A percentile compares a stretch with the other conserved stretches of the same genome.
Conservation (phyloP, 164 flowering plant species). For the Aristolochia fimbriata region DNA sequence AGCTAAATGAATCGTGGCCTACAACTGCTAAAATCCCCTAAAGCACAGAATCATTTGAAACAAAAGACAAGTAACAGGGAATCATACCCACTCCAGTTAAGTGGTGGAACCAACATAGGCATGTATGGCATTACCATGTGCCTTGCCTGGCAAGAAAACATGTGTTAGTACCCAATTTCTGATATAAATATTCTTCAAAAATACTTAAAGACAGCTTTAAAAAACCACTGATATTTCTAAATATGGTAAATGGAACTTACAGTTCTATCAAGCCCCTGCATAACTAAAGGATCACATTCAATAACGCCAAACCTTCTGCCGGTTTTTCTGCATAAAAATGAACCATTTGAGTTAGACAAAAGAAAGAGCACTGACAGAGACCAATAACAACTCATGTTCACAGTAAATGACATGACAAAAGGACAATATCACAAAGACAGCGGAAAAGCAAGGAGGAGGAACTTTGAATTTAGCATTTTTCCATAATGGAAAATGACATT, state of each 20-base stretch:
- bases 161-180: background rate
- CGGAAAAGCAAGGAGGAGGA: background rate
- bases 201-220: background rate
- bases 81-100: slow-evolving; percentile 49
- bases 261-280: slow-evolving; percentile 42
- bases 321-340: slow-evolving; percentile 29
- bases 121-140: slow-evolving; percentile 69
- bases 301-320: slow-evolving; percentile 51
- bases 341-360: background rate
- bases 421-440: too few species aligned
- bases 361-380: background rate
- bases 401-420: too few species aligned
- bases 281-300: slow-evolving; percentile 44
- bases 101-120: slow-evolving; percentile 66
- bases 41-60: too few species aligned
- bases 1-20: too few species aligned
- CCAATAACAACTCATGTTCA: background rate
- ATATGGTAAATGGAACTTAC: slow-evolving; percentile 22
- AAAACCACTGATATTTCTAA: background rate
- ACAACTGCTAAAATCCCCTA: too few species aligned
- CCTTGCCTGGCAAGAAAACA: slow-evolving; percentile 33
- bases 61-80: too few species aligned
- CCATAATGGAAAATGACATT: too few species aligned
- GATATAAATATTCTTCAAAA: too few species aligned
- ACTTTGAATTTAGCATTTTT: background rate